These are phyloP conservation scores for Zymoseptoria pseudotritici DNA, from an alignment of 2,329 filamentous ascomycete species.

Conservation along the genomic window DNA sequence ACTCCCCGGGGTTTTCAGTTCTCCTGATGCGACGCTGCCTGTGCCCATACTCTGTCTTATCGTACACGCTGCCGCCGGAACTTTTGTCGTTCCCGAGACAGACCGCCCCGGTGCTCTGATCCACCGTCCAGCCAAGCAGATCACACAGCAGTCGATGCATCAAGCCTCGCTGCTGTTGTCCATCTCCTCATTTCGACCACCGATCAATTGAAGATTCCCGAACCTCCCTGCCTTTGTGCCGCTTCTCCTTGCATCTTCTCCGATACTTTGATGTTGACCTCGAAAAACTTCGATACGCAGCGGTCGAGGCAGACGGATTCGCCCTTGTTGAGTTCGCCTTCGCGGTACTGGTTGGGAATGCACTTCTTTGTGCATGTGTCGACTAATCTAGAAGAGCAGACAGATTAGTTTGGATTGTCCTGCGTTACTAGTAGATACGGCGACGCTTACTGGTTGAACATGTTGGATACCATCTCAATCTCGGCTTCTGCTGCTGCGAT, in stretches of 20 bases:
- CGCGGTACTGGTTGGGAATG: conserved; percentile 84
- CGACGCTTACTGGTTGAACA: conserved; percentile 80
- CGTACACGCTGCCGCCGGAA: background rate
- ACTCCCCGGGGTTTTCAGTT: background rate
- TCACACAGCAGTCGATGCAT: background rate
- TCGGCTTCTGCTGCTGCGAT: conserved; percentile 93
- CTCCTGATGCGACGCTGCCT: background rate
- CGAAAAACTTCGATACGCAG: conserved; percentile 97
- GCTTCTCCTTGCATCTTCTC: conserved; percentile 93
- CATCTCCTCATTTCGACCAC: background rate
- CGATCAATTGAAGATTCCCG: conserved; percentile 29
- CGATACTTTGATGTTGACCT: conserved; percentile 94
- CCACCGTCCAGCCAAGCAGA: background rate
- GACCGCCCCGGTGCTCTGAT: background rate
- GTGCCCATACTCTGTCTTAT: background rate
- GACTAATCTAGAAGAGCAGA: conserved; percentile 48
- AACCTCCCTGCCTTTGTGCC: conserved; percentile 54
- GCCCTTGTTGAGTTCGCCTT: conserved; percentile 96
- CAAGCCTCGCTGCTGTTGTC: background rate
- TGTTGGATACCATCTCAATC: conserved; percentile 94
- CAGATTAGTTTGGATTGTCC: conserved; percentile 3
- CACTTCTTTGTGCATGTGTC: conserved; percentile 91
- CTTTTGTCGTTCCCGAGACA: background rate
- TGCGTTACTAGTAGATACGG: background rate
- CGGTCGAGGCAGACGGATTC: conserved; percentile 97